Percentiles rank a stretch among this genome's conserved stretches.
Conservation (phyloP, 192 early-diverging fungal species). For the Coemansia sp. region DNA sequence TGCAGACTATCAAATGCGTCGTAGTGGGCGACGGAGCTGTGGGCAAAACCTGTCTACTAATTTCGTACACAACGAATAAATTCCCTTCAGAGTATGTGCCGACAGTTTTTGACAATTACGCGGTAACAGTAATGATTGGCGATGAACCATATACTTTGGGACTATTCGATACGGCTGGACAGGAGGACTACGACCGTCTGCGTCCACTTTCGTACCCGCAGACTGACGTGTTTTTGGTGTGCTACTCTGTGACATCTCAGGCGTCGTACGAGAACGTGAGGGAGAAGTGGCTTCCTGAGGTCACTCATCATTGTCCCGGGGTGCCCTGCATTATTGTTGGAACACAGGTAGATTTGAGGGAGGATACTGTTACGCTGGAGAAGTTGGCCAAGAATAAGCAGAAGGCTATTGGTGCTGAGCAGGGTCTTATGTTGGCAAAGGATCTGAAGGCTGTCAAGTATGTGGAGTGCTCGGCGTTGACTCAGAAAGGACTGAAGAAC, state of each 20-base stretch:
- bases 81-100: constrained; percentile 89
- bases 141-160: constrained; percentile 87
- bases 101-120: constrained; percentile 95
- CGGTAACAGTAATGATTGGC: constrained; percentile 89
- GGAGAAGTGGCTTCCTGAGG: constrained; percentile 45
- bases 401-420: constrained; percentile 31
- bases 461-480: constrained; percentile 79
- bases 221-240: constrained; percentile 90
- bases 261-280: constrained; percentile 80
- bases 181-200: constrained; percentile 94
- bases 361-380: constrained; percentile 19
- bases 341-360: constrained; percentile 48
- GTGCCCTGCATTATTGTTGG: constrained; percentile 26
- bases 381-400: constrained; percentile 48
- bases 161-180: constrained; percentile 96
- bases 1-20: constrained; percentile 39
- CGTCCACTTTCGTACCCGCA: constrained; percentile 92
- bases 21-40: constrained; percentile 90
- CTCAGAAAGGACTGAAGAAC: constrained; percentile 26
- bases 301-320: constrained; percentile 9
- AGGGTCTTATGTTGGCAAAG: constrained; percentile 68
- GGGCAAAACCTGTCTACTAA: constrained; percentile 87
- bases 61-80: constrained; percentile 77
- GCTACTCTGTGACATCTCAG: constrained; percentile 85
- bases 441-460: constrained; percentile 78